Conservation (phyloP, 2,329 filamentous ascomycete genomes). For the Madurella mycetomatis region DNA sequence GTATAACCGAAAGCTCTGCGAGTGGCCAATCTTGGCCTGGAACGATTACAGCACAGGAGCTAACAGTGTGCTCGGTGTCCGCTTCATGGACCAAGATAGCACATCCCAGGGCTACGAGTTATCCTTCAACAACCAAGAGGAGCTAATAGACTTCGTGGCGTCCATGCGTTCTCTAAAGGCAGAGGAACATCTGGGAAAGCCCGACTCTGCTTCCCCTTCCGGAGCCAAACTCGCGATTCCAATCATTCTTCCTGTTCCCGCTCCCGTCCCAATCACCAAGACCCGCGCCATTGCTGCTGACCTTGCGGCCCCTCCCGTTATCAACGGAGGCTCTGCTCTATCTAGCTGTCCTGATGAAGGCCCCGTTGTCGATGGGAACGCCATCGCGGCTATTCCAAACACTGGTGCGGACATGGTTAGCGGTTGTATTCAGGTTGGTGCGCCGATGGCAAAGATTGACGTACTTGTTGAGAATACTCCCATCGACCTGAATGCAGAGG, state of each 20-base stretch:
- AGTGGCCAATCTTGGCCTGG: slow-evolving; percentile 13
- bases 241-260: background rate
- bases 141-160: slow-evolving; percentile 1
- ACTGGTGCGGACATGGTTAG: no score
- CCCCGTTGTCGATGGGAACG: no score
- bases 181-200: background rate
- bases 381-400: no score
- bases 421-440: background rate
- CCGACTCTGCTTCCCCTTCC: background rate
- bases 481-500: background rate
- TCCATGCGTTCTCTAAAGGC: background rate
- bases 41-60: slow-evolving; percentile 8
- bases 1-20: background rate
- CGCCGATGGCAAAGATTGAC: background rate
- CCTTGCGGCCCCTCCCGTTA: no score
- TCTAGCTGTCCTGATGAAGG: no score
- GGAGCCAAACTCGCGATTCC: background rate
- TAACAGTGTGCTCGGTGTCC: background rate
- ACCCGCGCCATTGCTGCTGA: no score
- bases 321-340: no score
- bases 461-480: background rate
- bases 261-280: no score
- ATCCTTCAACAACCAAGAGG: background rate
- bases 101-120: slow-evolving; percentile 5
- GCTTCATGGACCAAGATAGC: background rate